Base-by-base conservation (phyloP, 2,329 filamentous ascomycete genomes). In the Fusarium neocosmosporiellum region DNA sequence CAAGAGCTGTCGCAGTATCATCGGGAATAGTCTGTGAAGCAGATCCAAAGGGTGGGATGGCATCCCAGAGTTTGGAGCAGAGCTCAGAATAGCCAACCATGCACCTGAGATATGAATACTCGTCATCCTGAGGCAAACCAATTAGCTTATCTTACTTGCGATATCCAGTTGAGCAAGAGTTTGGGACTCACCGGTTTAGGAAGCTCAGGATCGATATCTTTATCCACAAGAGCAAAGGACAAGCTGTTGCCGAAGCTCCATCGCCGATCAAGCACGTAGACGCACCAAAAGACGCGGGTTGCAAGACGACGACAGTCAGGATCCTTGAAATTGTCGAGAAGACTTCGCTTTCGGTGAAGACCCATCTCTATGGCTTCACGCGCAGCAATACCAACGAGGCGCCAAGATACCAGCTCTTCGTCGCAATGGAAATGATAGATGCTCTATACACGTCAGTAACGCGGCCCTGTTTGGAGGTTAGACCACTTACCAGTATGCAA, bases 221-320 rank as follows among this genome's bases (percentile, higher is more conserved):
- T 81, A 61, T 88, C 86, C 13, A 85, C 80, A 6, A 88, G 80
- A 0, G 83, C 83, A 70, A 87, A 88, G 0, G 86, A 85, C 22
- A 88, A 73, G 14, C 86, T 85, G 0, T 85, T 87, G 2, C 86
- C 86, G 36, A 88, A 86, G 11, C 85, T 87, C 84, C 85, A 88
- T 24, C 86, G 83, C 1, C 86, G 83, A 58, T 88, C 86, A 1
- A 88, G 81, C 0, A 86, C 83, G 62, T 88, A 88, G 20, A 87
- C 84, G 33, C 83, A 86, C 85, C 86, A 88, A 67, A 88, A 88
- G 0, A 87, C 80, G 2, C 81, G 76, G 1, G 80, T 75, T 0
- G 83, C 83, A 2, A 79, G 61, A 1, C 78, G 74, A 0, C 81
- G 80, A 2, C 78, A 70, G 2, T 78, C 67, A 0, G 72, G 67